phyloP scores from a whole-genome alignment of 148 eudicot genomes.

The Camellia sinensis region DNA sequence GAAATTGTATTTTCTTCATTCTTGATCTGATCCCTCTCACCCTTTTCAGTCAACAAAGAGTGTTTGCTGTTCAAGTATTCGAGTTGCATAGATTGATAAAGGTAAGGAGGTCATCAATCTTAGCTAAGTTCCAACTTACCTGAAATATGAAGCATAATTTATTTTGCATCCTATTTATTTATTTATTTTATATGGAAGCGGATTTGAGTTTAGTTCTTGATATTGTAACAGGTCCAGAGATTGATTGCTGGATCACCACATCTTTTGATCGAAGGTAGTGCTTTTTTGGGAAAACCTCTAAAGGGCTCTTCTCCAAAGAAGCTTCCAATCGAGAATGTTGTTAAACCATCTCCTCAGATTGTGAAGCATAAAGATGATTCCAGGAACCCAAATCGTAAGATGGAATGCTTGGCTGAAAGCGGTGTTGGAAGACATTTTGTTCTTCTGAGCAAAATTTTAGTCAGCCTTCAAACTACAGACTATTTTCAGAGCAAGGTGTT shows the following conservation, averaged over 20 bases:
- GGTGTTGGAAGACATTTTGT: constrained; percentile 36
- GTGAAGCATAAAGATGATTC: constrained; percentile 38
- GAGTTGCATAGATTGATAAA: constrained; percentile 92
- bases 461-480: constrained; percentile 30
- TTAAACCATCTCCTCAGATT: constrained; percentile 33
- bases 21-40: constrained; percentile 26
- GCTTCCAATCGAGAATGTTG: constrained; percentile 38
- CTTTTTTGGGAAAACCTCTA: constrained; percentile 43
- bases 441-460: constrained; percentile 41
- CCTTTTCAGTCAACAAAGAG: constrained; percentile 82
- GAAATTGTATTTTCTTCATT: background rate
- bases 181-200: background rate
- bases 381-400: constrained; percentile 36
- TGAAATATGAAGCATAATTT: background rate
- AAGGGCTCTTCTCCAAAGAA: constrained; percentile 46
- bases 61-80: constrained; percentile 87
- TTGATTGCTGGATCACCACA: constrained; percentile 81
- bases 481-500: constrained; percentile 38
- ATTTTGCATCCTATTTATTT: background rate
- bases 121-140: background rate
- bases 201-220: constrained; percentile 8
- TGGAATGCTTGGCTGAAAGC: constrained; percentile 62
- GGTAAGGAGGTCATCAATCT: constrained; percentile 37
- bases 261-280: constrained; percentile 46
- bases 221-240: constrained; percentile 68